phyloP scores from a whole-genome alignment of 441 rosid species.

The Breynia disticha region DNA sequence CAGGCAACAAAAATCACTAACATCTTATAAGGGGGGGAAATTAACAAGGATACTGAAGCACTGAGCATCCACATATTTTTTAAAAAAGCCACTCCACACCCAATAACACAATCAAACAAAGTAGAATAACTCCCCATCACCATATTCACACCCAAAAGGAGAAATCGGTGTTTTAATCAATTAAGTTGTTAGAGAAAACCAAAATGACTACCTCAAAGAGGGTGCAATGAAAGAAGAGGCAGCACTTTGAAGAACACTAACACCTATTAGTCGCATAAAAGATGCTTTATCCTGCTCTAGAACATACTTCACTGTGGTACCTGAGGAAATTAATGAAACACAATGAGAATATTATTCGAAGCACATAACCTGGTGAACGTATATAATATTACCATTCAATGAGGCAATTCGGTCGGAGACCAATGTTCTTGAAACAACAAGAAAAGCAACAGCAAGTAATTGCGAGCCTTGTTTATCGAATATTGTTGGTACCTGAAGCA shows the following conservation, averaged over 20 bases:
- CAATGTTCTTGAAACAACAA: constrained; percentile 92
- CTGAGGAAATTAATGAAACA: constrained; percentile 29
- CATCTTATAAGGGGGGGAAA: no score
- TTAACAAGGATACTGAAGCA: no score
- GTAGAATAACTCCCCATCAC: no score
- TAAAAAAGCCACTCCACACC: no score
- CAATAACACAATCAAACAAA: no score
- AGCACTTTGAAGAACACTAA: constrained; percentile 90
- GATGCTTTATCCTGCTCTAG: constrained; percentile 92
- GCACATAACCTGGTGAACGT: constrained; percentile 2
- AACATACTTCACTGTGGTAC: constrained; percentile 94
- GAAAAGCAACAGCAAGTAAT: constrained; percentile 72
- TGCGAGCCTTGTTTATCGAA: constrained; percentile 96
- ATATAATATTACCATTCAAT: constrained; percentile 54
- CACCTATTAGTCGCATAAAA: constrained; percentile 73
- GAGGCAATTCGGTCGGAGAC: constrained; percentile 96
- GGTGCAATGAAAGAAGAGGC: constrained; percentile 95
- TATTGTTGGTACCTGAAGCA: constrained; percentile 70
- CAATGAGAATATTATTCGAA: constrained; percentile 9
- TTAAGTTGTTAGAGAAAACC: no score
- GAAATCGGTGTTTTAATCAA: no score
- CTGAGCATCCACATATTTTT: no score
- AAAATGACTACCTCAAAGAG: constrained; percentile 56
- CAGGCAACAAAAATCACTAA: no score
- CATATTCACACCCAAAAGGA: no score